These are phyloP conservation scores for Somion occarium DNA, from an alignment of 1,284 basidiomycete genomes.

Conservation along the genomic window DNA sequence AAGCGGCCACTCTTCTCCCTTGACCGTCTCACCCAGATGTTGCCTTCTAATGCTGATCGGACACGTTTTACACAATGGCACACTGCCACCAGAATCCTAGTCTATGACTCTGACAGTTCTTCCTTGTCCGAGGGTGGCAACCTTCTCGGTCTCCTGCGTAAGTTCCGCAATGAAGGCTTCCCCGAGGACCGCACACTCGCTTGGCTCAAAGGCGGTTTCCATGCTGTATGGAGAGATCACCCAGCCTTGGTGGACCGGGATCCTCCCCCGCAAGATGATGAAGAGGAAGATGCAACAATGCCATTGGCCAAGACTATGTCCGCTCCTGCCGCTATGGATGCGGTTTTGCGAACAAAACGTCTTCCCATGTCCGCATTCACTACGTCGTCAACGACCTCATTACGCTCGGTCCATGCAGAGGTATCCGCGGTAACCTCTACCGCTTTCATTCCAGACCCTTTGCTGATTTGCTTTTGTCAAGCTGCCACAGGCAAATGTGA, in stretches of 20 bases:
- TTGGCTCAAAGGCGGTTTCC: slow-evolving; percentile 81
- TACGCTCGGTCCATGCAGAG: slow-evolving; percentile 10
- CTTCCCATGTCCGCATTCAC: slow-evolving; percentile 66
- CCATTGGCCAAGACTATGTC: slow-evolving; percentile 14
- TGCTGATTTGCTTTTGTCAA: background rate
- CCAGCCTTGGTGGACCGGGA: slow-evolving; percentile 47
- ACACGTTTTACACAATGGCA: slow-evolving; percentile 58
- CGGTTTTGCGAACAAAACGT: slow-evolving; percentile 50
- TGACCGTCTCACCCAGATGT: slow-evolving; percentile 69
- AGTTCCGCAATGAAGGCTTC: slow-evolving; percentile 75
- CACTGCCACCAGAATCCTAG: slow-evolving; percentile 57
- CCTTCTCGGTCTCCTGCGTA: slow-evolving; percentile 76
- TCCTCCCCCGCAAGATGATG: slow-evolving; percentile 41
- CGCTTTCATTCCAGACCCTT: too few relatives aligned
- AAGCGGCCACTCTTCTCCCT: slow-evolving; percentile 83
- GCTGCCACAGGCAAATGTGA: background rate
- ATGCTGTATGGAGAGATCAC: slow-evolving; percentile 56
- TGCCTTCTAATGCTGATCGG: slow-evolving; percentile 55
- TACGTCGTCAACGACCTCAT: slow-evolving; percentile 44
- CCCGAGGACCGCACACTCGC: slow-evolving; percentile 47
- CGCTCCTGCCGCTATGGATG: slow-evolving; percentile 15
- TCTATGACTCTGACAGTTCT: slow-evolving; percentile 78
- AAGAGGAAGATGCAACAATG: slow-evolving; percentile 44
- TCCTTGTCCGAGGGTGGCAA: slow-evolving; percentile 61
- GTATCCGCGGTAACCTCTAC: too few relatives aligned